These are phyloP conservation scores for Septoria petroselini DNA, from an alignment of 2,329 filamentous ascomycete species.

Conservation along the genomic window DNA sequence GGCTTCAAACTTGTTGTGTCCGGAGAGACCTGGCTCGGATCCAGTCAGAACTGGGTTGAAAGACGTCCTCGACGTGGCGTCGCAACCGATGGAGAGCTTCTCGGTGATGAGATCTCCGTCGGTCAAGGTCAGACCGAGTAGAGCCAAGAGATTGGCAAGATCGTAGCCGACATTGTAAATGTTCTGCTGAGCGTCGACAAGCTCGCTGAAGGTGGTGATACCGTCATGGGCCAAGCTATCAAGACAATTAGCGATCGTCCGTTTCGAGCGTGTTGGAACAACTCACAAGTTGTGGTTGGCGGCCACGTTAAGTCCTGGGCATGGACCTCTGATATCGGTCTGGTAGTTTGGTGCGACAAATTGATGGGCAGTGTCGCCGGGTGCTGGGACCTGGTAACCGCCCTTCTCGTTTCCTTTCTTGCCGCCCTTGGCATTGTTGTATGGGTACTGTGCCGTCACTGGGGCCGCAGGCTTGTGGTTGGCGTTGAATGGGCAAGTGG, in stretches of 20 bases:
- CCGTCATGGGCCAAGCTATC: constrained; percentile 42
- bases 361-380: constrained; percentile 41
- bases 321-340: constrained; percentile 42
- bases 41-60: constrained; percentile 37
- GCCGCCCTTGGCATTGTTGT: constrained; percentile 46
- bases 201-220: constrained; percentile 41
- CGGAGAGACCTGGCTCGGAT: constrained; percentile 43
- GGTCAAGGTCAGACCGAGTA: constrained; percentile 40
- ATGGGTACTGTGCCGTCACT: constrained; percentile 39
- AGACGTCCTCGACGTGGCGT: constrained; percentile 34
- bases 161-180: constrained; percentile 47
- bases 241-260: neutral
- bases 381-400: constrained; percentile 46
- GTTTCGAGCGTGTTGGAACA: no score
- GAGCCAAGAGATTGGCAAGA: constrained; percentile 41
- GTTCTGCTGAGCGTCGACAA: constrained; percentile 47
- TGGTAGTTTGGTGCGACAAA: constrained; percentile 38
- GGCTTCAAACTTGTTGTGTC: constrained; percentile 47
- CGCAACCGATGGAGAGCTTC: constrained; percentile 47
- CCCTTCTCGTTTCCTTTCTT: constrained; percentile 42
- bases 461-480: constrained; percentile 41
- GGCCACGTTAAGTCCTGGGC: constrained; percentile 16
- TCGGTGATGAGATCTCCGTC: constrained; percentile 44
- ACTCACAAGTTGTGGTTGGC: constrained; percentile 38
- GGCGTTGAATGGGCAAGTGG: constrained; percentile 41